A percentile compares a stretch with the other conserved stretches of the same genome.
Conservation (phyloP, 2,329 filamentous ascomycete genomes). For the Cytospora leucostoma region DNA sequence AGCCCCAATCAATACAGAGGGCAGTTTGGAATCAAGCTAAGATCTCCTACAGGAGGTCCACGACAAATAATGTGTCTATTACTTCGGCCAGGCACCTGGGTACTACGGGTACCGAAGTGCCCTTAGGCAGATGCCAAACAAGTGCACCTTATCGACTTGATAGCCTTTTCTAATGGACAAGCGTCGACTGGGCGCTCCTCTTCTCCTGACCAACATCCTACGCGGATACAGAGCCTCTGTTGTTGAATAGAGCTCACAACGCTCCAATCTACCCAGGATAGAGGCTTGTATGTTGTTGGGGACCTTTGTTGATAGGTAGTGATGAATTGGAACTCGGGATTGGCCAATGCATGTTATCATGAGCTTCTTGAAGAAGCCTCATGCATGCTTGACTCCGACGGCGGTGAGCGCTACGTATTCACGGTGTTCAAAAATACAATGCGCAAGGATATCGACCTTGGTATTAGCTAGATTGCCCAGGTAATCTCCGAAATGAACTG, state of each 20-base stretch:
- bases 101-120: not conserved
- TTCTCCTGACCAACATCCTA: slow-evolving; percentile 13
- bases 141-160: slow-evolving; percentile 6
- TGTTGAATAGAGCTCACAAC: slow-evolving; percentile 14
- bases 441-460: slow-evolving; percentile 30
- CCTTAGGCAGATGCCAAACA: slow-evolving; percentile 6
- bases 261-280: slow-evolving; percentile 5
- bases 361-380: too few species aligned
- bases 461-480: too few species aligned
- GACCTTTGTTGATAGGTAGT: not conserved
- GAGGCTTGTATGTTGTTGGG: slow-evolving; percentile 15
- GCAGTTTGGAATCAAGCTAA: not conserved
- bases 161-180: slow-evolving; percentile 12
- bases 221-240: slow-evolving; percentile 10
- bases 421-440: slow-evolving; percentile 22
- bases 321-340: too few species aligned
- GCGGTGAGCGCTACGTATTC: slow-evolving; percentile 7
- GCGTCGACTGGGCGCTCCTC: slow-evolving; percentile 16
- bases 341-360: too few species aligned
- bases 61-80: slow-evolving; percentile 7
- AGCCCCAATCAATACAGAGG: too few species aligned
- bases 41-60: not conserved
- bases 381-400: too few species aligned
- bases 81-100: slow-evolving; percentile 12
- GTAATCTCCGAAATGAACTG: too few species aligned